phyloP scores from a whole-genome alignment of 2,329 filamentous ascomycete genomes.

The Hirsutella thompsonii region DNA sequence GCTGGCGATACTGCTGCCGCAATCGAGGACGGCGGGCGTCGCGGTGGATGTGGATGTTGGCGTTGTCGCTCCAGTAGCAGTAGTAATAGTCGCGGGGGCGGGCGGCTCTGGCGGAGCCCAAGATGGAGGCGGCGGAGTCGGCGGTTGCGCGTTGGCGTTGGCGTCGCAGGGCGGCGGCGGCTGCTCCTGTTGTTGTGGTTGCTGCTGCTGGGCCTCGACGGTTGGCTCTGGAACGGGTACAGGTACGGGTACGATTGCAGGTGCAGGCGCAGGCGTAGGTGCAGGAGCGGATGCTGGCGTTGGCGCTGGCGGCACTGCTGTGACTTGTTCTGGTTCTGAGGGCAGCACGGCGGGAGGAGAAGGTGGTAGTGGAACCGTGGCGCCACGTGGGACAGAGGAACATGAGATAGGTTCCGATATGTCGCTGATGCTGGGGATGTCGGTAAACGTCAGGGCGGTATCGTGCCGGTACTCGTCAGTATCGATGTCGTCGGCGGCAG shows the following conservation, averaged over 20 bases:
- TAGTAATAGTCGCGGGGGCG: not conserved
- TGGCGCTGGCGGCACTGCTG: not conserved
- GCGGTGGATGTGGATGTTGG: not conserved
- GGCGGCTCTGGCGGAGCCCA: constrained; percentile 5
- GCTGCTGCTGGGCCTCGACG: not conserved
- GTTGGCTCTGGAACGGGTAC: too few species aligned
- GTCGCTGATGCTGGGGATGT: constrained; percentile 13
- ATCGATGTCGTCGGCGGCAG: not conserved
- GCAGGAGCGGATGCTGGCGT: constrained; percentile 8
- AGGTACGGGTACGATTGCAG: not conserved
- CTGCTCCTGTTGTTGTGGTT: not conserved
- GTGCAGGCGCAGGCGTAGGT: not conserved
- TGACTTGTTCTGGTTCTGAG: constrained; percentile 2
- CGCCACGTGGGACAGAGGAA: constrained; percentile 8
- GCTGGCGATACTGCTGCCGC: not conserved
- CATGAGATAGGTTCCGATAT: constrained; percentile 15
- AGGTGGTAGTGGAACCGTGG: constrained; percentile 7
- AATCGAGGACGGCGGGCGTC: not conserved
- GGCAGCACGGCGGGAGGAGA: constrained; percentile 1
- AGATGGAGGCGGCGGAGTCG: not conserved
- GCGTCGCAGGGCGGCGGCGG: not conserved
- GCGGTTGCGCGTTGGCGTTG: not conserved
- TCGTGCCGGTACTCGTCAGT: constrained; percentile 1
- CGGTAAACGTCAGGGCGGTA: constrained; percentile 15
- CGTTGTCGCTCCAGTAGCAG: not conserved